Evolutionary conservation across 169 alveolate species (phyloP).

Genomic region (Eimeria tenella): DNA sequence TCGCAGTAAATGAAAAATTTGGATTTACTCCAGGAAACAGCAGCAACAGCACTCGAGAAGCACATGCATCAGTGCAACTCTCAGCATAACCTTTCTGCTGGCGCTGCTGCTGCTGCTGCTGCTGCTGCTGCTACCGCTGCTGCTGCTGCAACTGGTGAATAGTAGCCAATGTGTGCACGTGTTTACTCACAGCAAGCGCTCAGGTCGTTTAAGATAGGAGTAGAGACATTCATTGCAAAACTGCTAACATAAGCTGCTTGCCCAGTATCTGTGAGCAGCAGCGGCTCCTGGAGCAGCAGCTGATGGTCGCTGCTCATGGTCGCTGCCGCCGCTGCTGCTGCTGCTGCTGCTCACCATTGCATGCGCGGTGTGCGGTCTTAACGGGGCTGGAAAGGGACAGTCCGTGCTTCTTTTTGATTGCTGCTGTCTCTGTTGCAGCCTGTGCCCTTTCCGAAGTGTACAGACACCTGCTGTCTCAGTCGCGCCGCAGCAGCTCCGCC

Average conservation of each 20-base stretch:
- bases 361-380: constrained; percentile 20
- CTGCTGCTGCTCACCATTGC: constrained; percentile 45
- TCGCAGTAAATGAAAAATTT: too few species aligned
- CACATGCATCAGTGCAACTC: neutral
- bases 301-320: constrained; percentile 17
- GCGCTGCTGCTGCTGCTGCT: neutral
- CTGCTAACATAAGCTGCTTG: too few species aligned
- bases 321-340: constrained; percentile 22
- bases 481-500: neutral
- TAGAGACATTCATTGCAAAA: too few species aligned
- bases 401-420: neutral
- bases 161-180: neutral
- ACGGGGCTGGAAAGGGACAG: neutral
- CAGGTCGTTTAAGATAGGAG: too few species aligned
- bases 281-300: neutral
- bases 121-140: constrained; percentile 43
- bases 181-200: too few species aligned
- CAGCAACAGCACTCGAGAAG: neutral
- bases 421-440: neutral
- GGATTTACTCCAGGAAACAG: neutral
- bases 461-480: neutral
- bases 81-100: neutral
- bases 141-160: neutral
- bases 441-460: neutral
- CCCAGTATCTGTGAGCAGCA: too few species aligned